These are phyloP conservation scores for Saraca asoca DNA, from an alignment of 331 rosid genomes.

Conservation along the genomic window DNA sequence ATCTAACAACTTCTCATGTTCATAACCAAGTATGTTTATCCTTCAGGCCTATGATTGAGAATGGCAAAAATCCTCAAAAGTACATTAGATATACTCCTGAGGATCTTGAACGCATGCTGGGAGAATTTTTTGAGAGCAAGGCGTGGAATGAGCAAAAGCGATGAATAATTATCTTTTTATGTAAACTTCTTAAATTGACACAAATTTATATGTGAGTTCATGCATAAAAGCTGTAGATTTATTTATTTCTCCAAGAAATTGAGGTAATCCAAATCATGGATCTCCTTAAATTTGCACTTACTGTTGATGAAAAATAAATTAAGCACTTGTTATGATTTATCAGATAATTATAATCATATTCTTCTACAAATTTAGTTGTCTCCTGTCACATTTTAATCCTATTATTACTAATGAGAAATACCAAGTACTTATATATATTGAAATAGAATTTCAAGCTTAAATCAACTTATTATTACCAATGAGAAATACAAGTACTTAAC, in stretches of 20 bases:
- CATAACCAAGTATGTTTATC: slow-evolving; percentile 7
- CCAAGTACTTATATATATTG: not conserved
- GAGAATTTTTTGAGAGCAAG: slow-evolving; percentile 88
- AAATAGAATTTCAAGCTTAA: too few species aligned
- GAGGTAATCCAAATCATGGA: too few species aligned
- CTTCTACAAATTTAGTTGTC: not conserved
- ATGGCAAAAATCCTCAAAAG: slow-evolving; percentile 77
- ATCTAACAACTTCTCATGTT: not conserved
- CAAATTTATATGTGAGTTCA: not conserved
- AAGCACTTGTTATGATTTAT: slow-evolving; percentile 12
- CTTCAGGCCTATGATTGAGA: slow-evolving; percentile 64
- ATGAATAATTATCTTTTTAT: slow-evolving; percentile 37
- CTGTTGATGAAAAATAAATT: too few species aligned
- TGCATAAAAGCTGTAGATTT: too few species aligned
- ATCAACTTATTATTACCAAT: too few species aligned
- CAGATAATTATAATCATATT: not conserved
- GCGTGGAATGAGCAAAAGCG: slow-evolving; percentile 81
- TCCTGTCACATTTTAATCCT: not conserved
- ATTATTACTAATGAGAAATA: not conserved
- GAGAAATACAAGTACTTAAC: too few species aligned
- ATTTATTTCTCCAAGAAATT: too few species aligned
- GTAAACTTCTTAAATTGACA: not conserved
- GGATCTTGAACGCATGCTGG: slow-evolving; percentile 76
- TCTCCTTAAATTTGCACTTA: too few species aligned
- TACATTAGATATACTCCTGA: slow-evolving; percentile 68